These are phyloP conservation scores for Fusarium gaditjirri DNA, from an alignment of 2,329 filamentous ascomycete species.

Conservation along the genomic window DNA sequence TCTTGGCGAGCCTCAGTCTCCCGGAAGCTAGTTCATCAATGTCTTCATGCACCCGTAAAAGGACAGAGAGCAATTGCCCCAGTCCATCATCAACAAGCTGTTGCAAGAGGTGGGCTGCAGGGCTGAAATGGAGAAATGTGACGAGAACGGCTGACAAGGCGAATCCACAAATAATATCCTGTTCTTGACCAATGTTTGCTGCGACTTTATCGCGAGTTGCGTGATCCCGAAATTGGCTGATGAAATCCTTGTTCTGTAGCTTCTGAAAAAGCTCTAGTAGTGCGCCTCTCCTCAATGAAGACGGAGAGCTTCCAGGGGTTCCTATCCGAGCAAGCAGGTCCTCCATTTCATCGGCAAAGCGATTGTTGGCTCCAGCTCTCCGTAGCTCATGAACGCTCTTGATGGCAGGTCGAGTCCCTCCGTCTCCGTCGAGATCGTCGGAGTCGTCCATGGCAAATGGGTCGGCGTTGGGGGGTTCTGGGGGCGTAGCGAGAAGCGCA, in stretches of 20 bases:
- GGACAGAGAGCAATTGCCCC: slow-evolving; percentile 62
- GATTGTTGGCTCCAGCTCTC: slow-evolving; percentile 73
- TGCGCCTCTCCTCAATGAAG: slow-evolving; percentile 66
- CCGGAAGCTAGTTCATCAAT: slow-evolving; percentile 71
- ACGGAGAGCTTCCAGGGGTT: slow-evolving; percentile 56
- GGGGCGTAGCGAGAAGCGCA: slow-evolving; percentile 39
- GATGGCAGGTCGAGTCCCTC: slow-evolving; percentile 61
- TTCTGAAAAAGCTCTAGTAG: slow-evolving; percentile 70
- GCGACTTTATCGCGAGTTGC: slow-evolving; percentile 77
- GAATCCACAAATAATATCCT: slow-evolving; percentile 71
- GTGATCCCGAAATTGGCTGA: slow-evolving; percentile 78
- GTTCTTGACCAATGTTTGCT: slow-evolving; percentile 66
- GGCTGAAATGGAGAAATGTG: slow-evolving; percentile 69
- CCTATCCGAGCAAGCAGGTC: slow-evolving; percentile 72
- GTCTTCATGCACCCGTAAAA: slow-evolving; percentile 65
- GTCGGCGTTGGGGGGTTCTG: slow-evolving; percentile 36
- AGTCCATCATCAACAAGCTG: slow-evolving; percentile 66
- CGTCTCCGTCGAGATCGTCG: slow-evolving; percentile 52
- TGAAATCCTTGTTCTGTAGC: slow-evolving; percentile 70
- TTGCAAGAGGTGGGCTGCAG: slow-evolving; percentile 67
- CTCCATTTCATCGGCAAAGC: slow-evolving; percentile 73
- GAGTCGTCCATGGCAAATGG: slow-evolving; percentile 45
- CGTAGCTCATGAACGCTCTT: slow-evolving; percentile 73
- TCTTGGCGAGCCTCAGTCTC: slow-evolving; percentile 74
- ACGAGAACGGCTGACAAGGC: slow-evolving; percentile 71